A percentile compares a stretch with the other conserved stretches of the same genome.
Evolutionary conservation across 306 rosid species (phyloP).

Genomic region (Castanospermum australe): DNA sequence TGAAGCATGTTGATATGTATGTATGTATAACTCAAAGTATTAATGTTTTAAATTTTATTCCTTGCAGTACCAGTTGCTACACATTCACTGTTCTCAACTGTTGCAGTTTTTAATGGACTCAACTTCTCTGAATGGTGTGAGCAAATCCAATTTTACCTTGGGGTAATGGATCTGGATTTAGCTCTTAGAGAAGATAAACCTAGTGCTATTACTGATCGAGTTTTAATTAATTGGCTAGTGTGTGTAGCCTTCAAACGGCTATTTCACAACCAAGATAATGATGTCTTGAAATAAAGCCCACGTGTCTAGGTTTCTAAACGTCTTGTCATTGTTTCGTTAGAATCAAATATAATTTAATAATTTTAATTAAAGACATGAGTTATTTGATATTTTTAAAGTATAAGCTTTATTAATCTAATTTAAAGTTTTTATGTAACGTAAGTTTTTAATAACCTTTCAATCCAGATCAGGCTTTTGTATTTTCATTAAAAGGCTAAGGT

Average conservation of each 20-base stretch:
- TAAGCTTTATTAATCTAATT: no score
- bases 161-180: neutral
- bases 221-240: neutral
- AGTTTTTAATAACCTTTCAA: no score
- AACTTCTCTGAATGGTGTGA: neutral
- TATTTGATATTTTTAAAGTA: no score
- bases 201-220: neutral
- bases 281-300: neutral
- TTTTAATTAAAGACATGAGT: no score
- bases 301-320: no score
- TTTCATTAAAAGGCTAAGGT: no score
- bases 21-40: neutral
- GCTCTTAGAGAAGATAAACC: neutral
- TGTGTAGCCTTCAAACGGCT: neutral
- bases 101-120: neutral
- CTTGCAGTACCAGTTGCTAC: neutral
- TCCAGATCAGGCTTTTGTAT: no score
- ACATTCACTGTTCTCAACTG: neutral
- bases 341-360: no score
- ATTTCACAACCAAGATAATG: neutral
- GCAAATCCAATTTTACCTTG: neutral
- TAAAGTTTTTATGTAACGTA: no score
- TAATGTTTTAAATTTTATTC: neutral
- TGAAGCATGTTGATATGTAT: neutral
- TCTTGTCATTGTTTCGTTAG: no score